Conservation (phyloP, 139 green algal genomes). For the Chloropicon primus region DNA sequence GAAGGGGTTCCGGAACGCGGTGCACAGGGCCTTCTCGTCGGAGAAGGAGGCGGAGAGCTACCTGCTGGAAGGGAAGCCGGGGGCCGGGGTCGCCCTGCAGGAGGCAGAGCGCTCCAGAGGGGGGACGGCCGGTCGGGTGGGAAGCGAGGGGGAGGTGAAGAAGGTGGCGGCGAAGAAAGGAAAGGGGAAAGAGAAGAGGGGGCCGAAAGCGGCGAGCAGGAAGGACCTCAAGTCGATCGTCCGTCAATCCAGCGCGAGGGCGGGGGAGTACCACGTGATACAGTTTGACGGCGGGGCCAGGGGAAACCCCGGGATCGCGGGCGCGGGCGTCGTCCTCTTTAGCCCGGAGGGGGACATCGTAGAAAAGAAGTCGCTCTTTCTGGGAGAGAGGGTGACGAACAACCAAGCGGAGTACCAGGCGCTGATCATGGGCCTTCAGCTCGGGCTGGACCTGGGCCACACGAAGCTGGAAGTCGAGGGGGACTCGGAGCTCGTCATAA, state of each 20-base stretch:
- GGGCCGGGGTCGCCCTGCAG: not conserved
- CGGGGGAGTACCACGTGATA: not conserved
- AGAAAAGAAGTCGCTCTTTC: not conserved
- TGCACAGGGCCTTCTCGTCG: not conserved
- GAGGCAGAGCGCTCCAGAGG: not conserved
- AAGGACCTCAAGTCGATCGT: not conserved
- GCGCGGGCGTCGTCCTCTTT: not conserved
- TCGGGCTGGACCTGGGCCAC: not conserved
- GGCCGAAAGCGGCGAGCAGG: not conserved
- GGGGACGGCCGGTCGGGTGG: not conserved
- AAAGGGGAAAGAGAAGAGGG: not conserved
- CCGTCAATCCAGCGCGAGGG: not conserved
- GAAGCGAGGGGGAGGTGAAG: not conserved
- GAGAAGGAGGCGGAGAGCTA: constrained; percentile 2
- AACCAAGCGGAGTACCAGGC: not conserved
- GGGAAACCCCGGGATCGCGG: constrained; percentile 1
- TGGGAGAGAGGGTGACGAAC: not conserved
- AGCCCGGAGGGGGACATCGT: not conserved
- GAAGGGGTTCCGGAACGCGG: not conserved
- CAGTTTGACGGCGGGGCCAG: not conserved
- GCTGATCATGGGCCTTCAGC: not conserved
- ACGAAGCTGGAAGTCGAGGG: not conserved
- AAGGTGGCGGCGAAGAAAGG: not conserved
- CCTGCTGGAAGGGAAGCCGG: not conserved
- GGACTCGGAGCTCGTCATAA: constrained; percentile 2